phyloP scores from a whole-genome alignment of 805 yeast species.

The Tetrapisispora namnaoensis region DNA sequence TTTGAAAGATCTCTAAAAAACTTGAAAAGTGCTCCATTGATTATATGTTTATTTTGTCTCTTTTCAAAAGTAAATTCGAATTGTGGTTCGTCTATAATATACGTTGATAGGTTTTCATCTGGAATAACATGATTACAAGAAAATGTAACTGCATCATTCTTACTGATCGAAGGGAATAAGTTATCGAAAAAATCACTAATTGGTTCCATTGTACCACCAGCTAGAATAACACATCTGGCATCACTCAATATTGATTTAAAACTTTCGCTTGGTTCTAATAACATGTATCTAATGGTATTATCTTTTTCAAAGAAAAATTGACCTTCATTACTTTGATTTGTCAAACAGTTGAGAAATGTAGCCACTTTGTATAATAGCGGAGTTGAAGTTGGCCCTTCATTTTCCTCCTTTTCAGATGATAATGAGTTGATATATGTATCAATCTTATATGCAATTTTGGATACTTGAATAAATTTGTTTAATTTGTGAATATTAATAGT shows the following conservation, averaged over 20 bases:
- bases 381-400: slow-evolving; percentile 2
- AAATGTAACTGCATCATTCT: slow-evolving; percentile 39
- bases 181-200: slow-evolving; percentile 56
- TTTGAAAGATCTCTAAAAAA: slow-evolving; percentile 25
- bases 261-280: slow-evolving; percentile 67
- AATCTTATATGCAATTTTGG: slow-evolving; percentile 77
- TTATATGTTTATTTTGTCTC: slow-evolving; percentile 39
- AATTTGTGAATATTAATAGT: slow-evolving; percentile 59
- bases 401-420: slow-evolving; percentile 3
- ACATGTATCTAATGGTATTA: slow-evolving; percentile 48
- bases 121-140: slow-evolving; percentile 85
- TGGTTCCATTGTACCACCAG: slow-evolving; percentile 97
- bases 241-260: slow-evolving; percentile 58
- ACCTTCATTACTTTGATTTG: slow-evolving; percentile 76
- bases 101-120: slow-evolving; percentile 50
- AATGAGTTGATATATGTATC: slow-evolving; percentile 49
- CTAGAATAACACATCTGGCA: slow-evolving; percentile 61
- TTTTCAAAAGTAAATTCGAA: slow-evolving; percentile 65
- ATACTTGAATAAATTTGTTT: slow-evolving; percentile 48
- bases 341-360: slow-evolving; percentile 51
- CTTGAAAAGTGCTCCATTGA: slow-evolving; percentile 34
- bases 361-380: slow-evolving; percentile 60
- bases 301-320: slow-evolving; percentile 49
- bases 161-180: slow-evolving; percentile 50
- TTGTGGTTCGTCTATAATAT: slow-evolving; percentile 34